Base-by-base conservation (phyloP, 257 asterid genomes). In the Osmanthus fragrans region DNA sequence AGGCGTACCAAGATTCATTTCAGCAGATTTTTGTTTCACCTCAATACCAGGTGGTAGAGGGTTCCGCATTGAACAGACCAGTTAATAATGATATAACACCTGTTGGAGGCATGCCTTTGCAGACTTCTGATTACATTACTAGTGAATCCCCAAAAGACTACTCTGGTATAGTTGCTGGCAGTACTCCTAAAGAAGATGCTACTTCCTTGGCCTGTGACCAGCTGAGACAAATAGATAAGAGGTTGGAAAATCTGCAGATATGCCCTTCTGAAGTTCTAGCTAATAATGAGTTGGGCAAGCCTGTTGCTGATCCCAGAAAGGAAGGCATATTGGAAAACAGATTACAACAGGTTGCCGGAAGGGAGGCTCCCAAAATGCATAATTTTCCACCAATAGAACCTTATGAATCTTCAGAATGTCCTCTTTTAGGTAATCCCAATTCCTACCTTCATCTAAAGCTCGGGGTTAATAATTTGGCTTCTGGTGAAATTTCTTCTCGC, bases 241-340 rank as follows among this genome's bases (percentile, higher is more conserved):
- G 91, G 83, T 81, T 95, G 87, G 94, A 85, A 80, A 89, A 90
- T 87, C 92, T 91, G 80, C 79, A 79, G 79, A 42, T 89, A 66
- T 73, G 82, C 70, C 92, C 97, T 40, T 73, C 90, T 75, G 98
- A 91, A 80, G 80, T 84, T 40, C 39, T 84, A 33, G 68, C 80
- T 33, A 70, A 9, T 64, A 84, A 78, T 21, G 94, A 84, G 80
- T 89, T 69, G 74, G 79, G 76, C 66, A 86, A 81, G 77, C 56
- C 81, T 12, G 64, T 82, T 64, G 79, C 39, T 30, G 90, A 88
- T 78, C 73, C 78, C 58, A 71, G 80, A 80, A 82, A 74, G 80
- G 89, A 81, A 75, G 87, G 76, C 42, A 29, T 76, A 5, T 78
- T 79, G 42, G 88, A 82, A 51, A 80, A 54, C 76, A 82, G 79